Percentiles rank a stretch among this genome's conserved stretches.
These are phyloP conservation scores for Nissolia schottii DNA, from an alignment of 306 rosid genomes.

Conservation along the genomic window DNA sequence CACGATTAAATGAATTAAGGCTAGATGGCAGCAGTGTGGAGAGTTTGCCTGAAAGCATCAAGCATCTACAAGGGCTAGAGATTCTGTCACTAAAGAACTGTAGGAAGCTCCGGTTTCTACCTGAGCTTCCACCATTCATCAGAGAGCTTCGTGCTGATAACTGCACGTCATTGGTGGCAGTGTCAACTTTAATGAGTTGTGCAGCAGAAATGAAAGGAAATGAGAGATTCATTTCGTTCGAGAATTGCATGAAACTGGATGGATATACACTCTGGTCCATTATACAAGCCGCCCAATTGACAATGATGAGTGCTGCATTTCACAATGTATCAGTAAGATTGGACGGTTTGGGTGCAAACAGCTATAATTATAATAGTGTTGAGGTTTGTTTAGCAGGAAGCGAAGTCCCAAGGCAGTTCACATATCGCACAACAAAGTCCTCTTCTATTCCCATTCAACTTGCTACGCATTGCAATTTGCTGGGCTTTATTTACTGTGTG, in stretches of 20 bases:
- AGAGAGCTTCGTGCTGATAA: neutral
- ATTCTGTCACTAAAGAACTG: neutral
- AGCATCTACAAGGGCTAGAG: neutral
- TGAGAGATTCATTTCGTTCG: neutral
- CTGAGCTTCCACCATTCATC: slow-evolving; percentile 23
- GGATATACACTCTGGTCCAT: neutral
- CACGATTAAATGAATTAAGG: neutral
- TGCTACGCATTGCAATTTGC: neutral
- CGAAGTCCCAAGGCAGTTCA: neutral
- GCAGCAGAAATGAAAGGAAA: neutral
- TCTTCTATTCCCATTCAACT: neutral
- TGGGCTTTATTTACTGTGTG: neutral
- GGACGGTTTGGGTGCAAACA: too few species aligned
- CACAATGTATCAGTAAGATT: neutral
- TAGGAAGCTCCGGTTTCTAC: slow-evolving; percentile 5
- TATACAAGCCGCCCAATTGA: neutral
- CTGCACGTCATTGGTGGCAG: slow-evolving; percentile 16
- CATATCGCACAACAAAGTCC: neutral
- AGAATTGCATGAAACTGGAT: neutral
- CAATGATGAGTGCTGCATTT: neutral
- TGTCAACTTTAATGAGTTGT: neutral
- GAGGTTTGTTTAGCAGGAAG: slow-evolving; percentile 1
- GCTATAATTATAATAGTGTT: neutral
- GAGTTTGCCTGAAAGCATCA: slow-evolving; percentile 18
- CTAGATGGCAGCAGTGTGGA: slow-evolving; percentile 4